Evolutionary conservation across 2,329 filamentous ascomycete species (phyloP), one percentile per base, ranked within the genome.

Genomic region (Pochonia chlamydosporia): DNA sequence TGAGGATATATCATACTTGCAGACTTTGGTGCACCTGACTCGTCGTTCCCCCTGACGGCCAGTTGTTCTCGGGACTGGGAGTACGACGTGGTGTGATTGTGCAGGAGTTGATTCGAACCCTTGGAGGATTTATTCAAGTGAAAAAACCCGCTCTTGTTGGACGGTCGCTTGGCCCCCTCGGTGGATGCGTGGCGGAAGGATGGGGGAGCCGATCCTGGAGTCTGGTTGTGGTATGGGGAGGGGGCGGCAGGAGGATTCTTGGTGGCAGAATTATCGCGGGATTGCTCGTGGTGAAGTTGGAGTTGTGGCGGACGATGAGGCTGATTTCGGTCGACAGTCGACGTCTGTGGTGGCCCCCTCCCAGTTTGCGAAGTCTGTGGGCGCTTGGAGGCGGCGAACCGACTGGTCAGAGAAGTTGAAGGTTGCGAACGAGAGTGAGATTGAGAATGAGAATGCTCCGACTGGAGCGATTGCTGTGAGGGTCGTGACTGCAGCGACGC

Each of bases 71-170:
- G 64, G 40, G 64, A 61, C 46, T 68, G 65, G 37, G 61, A 56
- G 47, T 65, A 57, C 44, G 66, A 64, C 58, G 54, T 43, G 24
- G 50, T 46, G 54, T 54, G 51, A 31, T 44, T 48, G 42, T 56
- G 59, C 42, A 55, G 53, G 40, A 56, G 53, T 40, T 63, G 60
- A 45, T 68, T 71, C 40, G 65, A 63, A 44, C 69, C 62, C 53
- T 69, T 74, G 54, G 68, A 63, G 20, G 60, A 60, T 55, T 76
- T 78, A 52, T 65, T 69, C 60, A 77, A 76, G 59, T 73, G 70
- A 56, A 76, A 75, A 61, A 77, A 76, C 54, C 71, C 69, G 56
- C 70, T 69, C 57, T 72, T 75, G 49, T 70, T 66, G n/a, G 65
- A 54, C 54, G 71, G 73, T 20, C 31, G 49, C 35, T 35, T 39